Percentiles rank a stretch among this genome's conserved stretches.
phyloP scores from a whole-genome alignment of 2,329 filamentous ascomycete species.

The Torrubiellomyces zombiae region DNA sequence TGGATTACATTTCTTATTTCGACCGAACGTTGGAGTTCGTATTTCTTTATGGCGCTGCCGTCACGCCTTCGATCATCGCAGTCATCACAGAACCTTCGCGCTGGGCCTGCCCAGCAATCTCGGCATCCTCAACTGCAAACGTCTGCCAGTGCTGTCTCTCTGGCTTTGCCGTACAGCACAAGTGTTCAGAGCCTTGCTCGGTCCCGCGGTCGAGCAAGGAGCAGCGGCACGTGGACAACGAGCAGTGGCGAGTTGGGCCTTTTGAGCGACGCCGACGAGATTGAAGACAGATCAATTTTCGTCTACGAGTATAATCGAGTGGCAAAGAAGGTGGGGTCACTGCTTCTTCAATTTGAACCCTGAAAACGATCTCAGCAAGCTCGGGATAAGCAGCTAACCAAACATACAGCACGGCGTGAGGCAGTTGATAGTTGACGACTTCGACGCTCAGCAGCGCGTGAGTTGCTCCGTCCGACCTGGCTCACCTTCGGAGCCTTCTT shows the following conservation, averaged over 20 bases:
- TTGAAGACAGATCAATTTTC: constrained; percentile 30
- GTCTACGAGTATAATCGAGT: constrained; percentile 43
- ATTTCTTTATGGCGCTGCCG: constrained; percentile 6
- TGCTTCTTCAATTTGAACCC: too few species aligned
- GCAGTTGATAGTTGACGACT: constrained; percentile 19
- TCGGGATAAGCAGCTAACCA: too few species aligned
- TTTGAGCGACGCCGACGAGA: constrained; percentile 30
- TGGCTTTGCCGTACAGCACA: constrained; percentile 10
- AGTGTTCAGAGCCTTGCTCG: constrained; percentile 10
- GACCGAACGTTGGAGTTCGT: too few species aligned
- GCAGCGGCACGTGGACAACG: constrained; percentile 41
- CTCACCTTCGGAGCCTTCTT: not conserved
- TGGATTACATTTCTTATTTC: too few species aligned
- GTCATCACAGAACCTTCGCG: constrained; percentile 7
- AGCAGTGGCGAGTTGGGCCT: constrained; percentile 32
- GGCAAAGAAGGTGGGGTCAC: constrained; percentile 32
- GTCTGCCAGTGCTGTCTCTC: constrained; percentile 12
- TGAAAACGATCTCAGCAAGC: too few species aligned
- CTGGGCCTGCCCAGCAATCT: constrained; percentile 4
- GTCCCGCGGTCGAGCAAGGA: constrained; percentile 14
- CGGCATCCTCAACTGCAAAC: constrained; percentile 7
- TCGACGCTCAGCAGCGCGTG: constrained; percentile 15
- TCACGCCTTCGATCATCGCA: constrained; percentile 12
- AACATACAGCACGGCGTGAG: constrained; percentile 34
- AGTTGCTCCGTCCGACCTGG: constrained; percentile 7